Conservation (phyloP, 495 filamentous ascomycete genomes). For the Schizothecium vesticola region DNA sequence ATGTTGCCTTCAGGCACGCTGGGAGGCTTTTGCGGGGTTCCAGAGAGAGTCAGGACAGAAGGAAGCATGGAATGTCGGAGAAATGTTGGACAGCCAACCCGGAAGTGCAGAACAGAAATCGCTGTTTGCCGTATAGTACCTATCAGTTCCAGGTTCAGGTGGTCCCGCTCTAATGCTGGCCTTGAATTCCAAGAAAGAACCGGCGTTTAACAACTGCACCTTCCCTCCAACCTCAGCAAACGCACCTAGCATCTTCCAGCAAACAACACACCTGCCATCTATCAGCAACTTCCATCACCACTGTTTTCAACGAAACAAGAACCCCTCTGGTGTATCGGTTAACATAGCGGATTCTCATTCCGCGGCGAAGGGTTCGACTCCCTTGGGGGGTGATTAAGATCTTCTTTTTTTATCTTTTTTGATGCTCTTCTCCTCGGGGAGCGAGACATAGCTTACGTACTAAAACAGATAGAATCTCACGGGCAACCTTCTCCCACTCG, state of each 20-base stretch:
- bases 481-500: too few relatives aligned
- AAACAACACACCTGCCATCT: neutral
- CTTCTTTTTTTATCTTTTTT: neutral
- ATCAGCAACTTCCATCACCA: neutral
- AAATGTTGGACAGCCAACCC: neutral
- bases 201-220: neutral
- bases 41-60: neutral
- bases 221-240: neutral
- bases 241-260: neutral
- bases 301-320: neutral
- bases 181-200: neutral
- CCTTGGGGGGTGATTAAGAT: slow-evolving; percentile 4
- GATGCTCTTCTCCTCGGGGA: too few relatives aligned
- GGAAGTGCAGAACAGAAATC: neutral
- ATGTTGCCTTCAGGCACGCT: neutral
- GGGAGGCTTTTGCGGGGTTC: neutral
- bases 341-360: slow-evolving; percentile 16
- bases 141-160: neutral
- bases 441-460: too few relatives aligned
- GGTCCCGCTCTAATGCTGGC: neutral
- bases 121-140: neutral
- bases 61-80: neutral
- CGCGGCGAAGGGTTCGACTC: slow-evolving; percentile 15
- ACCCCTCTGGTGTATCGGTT: slow-evolving; percentile 18
- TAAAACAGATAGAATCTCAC: too few relatives aligned